A percentile compares a stretch with the other conserved stretches of the same genome.
phyloP scores from a whole-genome alignment of 73 alveolate species.

The Tetrahymena borealis region DNA sequence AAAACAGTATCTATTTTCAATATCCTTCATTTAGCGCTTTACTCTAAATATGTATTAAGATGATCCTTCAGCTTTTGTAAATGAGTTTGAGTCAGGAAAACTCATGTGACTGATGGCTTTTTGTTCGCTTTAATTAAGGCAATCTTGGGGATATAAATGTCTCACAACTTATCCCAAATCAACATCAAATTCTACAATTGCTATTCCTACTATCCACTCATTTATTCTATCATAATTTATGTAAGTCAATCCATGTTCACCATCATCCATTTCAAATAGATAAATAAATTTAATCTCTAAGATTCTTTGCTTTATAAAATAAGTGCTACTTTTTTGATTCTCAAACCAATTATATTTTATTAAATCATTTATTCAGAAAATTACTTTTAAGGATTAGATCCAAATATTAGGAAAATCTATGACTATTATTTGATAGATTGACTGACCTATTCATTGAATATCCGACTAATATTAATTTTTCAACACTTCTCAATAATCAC shows the following conservation, averaged over 20 bases:
- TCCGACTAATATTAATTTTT: no score
- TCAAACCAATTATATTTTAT: no score
- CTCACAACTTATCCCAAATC: conserved; percentile 38
- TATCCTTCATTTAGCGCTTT: conserved; percentile 7
- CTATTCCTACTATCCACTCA: conserved; percentile 32
- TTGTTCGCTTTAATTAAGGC: conserved; percentile 10
- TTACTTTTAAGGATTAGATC: no score
- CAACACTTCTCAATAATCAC: no score
- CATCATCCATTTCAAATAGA: background rate
- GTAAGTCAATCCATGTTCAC: background rate
- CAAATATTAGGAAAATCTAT: no score
- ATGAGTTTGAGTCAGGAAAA: conserved; percentile 43
- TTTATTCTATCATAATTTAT: background rate
- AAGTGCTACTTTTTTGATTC: background rate
- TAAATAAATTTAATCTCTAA: no score
- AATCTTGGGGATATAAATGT: conserved; percentile 11
- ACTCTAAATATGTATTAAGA: conserved; percentile 35
- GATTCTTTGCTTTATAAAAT: no score
- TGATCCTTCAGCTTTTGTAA: conserved; percentile 34
- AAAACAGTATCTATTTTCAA: conserved; percentile 7
- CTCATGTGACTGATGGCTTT: conserved; percentile 21
- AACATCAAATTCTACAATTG: conserved; percentile 34
- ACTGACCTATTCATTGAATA: no score
- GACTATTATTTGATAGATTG: no score
- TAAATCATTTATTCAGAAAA: no score